Conservation (phyloP, 306 rosid genomes). For the Prunus campanulata region DNA sequence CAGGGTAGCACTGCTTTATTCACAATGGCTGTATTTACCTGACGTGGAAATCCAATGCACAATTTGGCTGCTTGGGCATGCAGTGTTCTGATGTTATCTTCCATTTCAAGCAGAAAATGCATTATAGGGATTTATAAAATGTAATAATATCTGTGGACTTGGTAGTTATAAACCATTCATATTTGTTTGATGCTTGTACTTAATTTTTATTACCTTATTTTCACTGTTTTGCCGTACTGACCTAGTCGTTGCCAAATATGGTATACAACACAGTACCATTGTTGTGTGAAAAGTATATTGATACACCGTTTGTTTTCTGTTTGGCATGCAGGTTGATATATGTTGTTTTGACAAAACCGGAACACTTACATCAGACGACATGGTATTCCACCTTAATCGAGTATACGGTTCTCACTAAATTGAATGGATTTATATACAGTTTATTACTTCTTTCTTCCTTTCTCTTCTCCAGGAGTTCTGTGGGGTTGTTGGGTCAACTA, state of each 20-base stretch:
- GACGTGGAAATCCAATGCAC: not conserved
- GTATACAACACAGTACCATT: not conserved
- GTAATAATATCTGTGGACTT: not conserved
- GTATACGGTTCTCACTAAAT: conserved; percentile 1
- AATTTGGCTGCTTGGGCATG: not conserved
- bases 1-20: not conserved
- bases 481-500: conserved; percentile 78
- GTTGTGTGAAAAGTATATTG: not conserved
- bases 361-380: conserved; percentile 97
- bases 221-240: not conserved
- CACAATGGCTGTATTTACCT: not conserved
- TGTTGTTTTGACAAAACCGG: conserved; percentile 99
- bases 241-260: not conserved
- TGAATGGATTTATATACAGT: conserved; percentile 10
- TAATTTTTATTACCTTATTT: not conserved
- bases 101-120: conserved; percentile 4
- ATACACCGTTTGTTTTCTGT: conserved; percentile 8
- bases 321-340: conserved; percentile 81
- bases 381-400: conserved; percentile 53
- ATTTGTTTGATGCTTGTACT: not conserved
- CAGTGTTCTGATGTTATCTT: not conserved
- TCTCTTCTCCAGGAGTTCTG: conserved; percentile 67
- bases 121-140: not conserved
- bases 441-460: conserved; percentile 13
- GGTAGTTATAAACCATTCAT: not conserved